phyloP scores from a whole-genome alignment of 2,329 filamentous ascomycete genomes.

The Aureobasidium sp. region DNA sequence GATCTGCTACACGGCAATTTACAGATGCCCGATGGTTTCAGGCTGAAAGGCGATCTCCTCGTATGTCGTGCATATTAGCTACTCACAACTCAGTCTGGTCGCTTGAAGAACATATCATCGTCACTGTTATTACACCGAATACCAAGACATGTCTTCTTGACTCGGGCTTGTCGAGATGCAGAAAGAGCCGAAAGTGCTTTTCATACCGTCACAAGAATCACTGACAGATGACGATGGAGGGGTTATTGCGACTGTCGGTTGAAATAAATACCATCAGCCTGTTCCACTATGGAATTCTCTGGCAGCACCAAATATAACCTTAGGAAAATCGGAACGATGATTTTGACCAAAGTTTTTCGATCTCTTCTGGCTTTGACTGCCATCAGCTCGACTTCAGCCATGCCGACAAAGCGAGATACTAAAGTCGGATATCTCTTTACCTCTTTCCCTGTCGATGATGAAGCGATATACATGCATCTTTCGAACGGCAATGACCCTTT shows the following conservation, averaged over 20 bases:
- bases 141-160: not conserved
- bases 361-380: not conserved
- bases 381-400: not conserved
- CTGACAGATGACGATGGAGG: not conserved
- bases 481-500: not conserved
- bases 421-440: not conserved
- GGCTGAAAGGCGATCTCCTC: constrained; percentile 4
- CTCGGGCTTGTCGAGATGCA: not conserved
- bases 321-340: not conserved
- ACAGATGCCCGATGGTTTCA: not conserved
- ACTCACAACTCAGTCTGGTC: not conserved
- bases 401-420: not conserved
- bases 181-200: not conserved
- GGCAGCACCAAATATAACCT: not conserved
- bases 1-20: not conserved
- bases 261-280: constrained; percentile 4
- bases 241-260: not conserved
- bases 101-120: not conserved
- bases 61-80: not conserved
- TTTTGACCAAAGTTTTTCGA: not conserved
- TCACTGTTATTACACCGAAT: not conserved
- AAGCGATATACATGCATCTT: not conserved
- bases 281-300: not conserved
- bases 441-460: not conserved
- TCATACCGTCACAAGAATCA: not conserved